phyloP scores from a whole-genome alignment of 2,329 filamentous ascomycete species.

The Pyrenochaeta sp. region DNA sequence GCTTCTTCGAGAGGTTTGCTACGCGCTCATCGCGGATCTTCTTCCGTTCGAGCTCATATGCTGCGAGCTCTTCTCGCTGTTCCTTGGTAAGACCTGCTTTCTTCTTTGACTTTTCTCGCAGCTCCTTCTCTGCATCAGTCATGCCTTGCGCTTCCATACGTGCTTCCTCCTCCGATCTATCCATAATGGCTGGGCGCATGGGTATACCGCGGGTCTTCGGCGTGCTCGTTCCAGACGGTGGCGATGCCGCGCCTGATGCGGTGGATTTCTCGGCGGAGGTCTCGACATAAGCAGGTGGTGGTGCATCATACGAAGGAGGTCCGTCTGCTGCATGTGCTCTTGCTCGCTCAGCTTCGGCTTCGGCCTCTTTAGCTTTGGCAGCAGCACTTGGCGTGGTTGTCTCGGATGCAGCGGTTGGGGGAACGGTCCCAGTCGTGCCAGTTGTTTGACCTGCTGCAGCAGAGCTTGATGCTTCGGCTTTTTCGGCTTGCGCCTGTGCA shows the following conservation, averaged over 20 bases:
- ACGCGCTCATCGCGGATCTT: constrained; percentile 89
- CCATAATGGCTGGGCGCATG: constrained; percentile 85
- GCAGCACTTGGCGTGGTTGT: constrained; percentile 38
- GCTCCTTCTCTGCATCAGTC: constrained; percentile 76
- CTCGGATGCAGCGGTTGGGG: constrained; percentile 16
- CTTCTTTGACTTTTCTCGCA: constrained; percentile 86
- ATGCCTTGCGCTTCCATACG: constrained; percentile 70
- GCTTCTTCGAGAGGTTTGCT: constrained; percentile 81
- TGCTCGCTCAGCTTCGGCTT: constrained; percentile 51
- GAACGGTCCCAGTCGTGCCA: constrained; percentile 15
- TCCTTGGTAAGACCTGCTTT: constrained; percentile 88
- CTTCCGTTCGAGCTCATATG: constrained; percentile 86
- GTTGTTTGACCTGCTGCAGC: constrained; percentile 28
- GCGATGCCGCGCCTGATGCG: constrained; percentile 42
- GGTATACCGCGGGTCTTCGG: constrained; percentile 67
- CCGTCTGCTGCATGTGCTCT: constrained; percentile 43
- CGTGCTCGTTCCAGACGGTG: constrained; percentile 56
- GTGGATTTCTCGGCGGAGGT: constrained; percentile 51
- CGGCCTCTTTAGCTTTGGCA: constrained; percentile 54
- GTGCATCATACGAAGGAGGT: constrained; percentile 50
- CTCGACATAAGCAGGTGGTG: constrained; percentile 54
- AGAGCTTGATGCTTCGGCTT: constrained; percentile 29
- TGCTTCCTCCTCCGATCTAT: constrained; percentile 81
- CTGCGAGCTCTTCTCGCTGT: constrained; percentile 88
- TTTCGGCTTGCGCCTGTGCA: constrained; percentile 57